Percentiles rank a stretch among this genome's conserved stretches.
Conservation (phyloP, 179 eudicot species). For the Corrigiola litoralis region DNA sequence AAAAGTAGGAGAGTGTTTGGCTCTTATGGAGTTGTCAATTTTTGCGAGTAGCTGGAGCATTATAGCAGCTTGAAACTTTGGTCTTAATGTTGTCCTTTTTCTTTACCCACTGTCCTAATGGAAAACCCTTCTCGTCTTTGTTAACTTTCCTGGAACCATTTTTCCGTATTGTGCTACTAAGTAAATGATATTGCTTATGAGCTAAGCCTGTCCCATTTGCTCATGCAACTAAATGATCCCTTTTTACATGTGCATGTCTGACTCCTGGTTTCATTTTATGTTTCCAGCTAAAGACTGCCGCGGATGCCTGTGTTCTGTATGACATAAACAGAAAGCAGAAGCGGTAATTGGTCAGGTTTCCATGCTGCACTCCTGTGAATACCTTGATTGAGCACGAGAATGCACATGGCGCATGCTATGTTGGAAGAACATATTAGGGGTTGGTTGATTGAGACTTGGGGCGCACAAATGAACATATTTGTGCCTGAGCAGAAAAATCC, state of each 20-base stretch:
- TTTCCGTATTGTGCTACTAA: too few species aligned
- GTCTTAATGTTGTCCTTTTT: too few species aligned
- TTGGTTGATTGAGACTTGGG: conserved; percentile 10
- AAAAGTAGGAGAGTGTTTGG: too few species aligned
- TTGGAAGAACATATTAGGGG: conserved; percentile 6
- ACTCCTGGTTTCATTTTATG: conserved; percentile 7
- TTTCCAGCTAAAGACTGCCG: conserved; percentile 83
- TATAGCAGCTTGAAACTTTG: too few species aligned
- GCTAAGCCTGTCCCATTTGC: neutral
- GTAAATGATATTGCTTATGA: too few species aligned
- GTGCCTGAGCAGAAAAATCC: too few species aligned
- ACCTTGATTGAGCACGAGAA: neutral
- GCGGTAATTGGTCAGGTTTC: conserved; percentile 16
- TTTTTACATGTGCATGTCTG: neutral
- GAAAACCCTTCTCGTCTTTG: too few species aligned
- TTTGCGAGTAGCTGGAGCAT: too few species aligned
- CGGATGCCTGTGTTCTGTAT: conserved; percentile 78
- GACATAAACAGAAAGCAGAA: conserved; percentile 74
- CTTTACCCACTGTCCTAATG: too few species aligned
- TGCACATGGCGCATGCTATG: neutral
- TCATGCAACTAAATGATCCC: neutral
- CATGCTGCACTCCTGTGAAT: neutral
- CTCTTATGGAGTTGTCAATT: too few species aligned
- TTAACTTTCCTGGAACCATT: too few species aligned
- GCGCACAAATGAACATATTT: too few species aligned